A percentile compares a stretch with the other conserved stretches of the same genome.
phyloP scores from a whole-genome alignment of 805 yeast genomes.

The Sugiyamaella qingdaonensis region DNA sequence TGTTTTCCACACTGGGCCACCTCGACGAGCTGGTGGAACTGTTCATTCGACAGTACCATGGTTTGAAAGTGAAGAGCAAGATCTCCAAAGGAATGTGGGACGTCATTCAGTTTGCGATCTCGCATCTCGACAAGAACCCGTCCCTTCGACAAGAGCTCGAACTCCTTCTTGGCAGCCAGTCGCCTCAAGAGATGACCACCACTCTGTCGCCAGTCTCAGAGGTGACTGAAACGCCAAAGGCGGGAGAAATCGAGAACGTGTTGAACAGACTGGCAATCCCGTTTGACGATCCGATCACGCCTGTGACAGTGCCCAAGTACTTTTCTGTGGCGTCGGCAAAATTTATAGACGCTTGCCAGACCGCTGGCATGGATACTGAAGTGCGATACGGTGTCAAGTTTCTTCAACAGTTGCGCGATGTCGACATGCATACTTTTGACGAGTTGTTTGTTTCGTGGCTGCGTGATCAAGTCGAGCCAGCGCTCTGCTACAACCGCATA shows the following conservation, averaged over 20 bases:
- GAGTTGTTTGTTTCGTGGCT: conserved; percentile 25
- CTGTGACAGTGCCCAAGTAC: conserved; percentile 9
- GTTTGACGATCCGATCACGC: conserved; percentile 6
- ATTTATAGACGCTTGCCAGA: conserved; percentile 16
- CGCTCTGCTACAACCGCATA: conserved; percentile 31
- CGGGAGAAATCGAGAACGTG: conserved; percentile 3
- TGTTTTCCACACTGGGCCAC: conserved; percentile 22
- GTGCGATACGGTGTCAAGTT: conserved; percentile 15
- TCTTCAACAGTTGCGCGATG: conserved; percentile 23
- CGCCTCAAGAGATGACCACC: conserved; percentile 19
- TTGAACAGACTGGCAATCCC: conserved; percentile 3
- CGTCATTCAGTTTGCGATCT: conserved; percentile 20
- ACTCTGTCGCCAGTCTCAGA: conserved; percentile 28
- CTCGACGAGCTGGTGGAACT: conserved; percentile 19
- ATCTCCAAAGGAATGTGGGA: conserved; percentile 25
- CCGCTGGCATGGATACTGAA: conserved; percentile 7
- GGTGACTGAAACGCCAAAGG: conserved; percentile 7
- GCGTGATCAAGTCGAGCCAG: conserved; percentile 30
- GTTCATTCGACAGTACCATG: conserved; percentile 18
- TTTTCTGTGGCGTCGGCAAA: conserved; percentile 13
- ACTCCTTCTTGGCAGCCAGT: conserved; percentile 13
- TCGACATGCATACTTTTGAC: conserved; percentile 19
- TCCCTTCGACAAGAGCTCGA: conserved; percentile 23
- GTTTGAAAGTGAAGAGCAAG: conserved; percentile 17
- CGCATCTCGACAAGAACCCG: conserved; percentile 13